Conservation (phyloP, 805 yeast genomes). For the Maudiozyma saulgeensis region DNA sequence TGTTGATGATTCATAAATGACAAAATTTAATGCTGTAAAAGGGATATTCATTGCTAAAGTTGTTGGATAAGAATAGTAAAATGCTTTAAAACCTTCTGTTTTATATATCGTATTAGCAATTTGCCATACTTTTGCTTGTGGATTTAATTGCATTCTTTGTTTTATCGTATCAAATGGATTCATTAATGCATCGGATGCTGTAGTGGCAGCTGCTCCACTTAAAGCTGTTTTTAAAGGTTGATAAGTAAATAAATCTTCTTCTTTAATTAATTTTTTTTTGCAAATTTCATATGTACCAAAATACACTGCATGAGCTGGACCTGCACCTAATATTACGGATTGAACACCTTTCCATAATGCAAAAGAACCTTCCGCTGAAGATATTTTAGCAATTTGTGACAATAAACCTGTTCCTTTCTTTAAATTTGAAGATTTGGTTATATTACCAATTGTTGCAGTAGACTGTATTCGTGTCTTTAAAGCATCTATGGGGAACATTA, state of each 20-base stretch:
- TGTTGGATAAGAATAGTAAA: slow-evolving; percentile 90
- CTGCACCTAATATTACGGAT: slow-evolving; percentile 90
- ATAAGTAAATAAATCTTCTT: slow-evolving; percentile 30
- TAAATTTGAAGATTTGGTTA: too few species aligned
- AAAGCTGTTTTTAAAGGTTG: slow-evolving; percentile 78
- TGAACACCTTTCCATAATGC: slow-evolving; percentile 93
- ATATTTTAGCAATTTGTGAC: slow-evolving; percentile 62
- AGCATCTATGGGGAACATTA: slow-evolving; percentile 95
- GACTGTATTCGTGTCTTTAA: slow-evolving; percentile 90
- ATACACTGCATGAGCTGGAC: slow-evolving; percentile 97
- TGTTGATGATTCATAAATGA: slow-evolving; percentile 82
- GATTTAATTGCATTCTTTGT: slow-evolving; percentile 78
- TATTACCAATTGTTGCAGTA: slow-evolving; percentile 20
- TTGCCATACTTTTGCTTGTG: slow-evolving; percentile 16
- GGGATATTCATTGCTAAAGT: slow-evolving; percentile 90
- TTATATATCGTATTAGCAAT: slow-evolving; percentile 38
- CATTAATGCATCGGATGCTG: slow-evolving; percentile 89
- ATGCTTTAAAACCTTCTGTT: slow-evolving; percentile 65
- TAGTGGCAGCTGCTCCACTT: slow-evolving; percentile 90
- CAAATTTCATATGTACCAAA: slow-evolving; percentile 85
- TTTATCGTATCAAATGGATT: slow-evolving; percentile 95
- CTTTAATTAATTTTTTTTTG: slow-evolving; percentile 30
- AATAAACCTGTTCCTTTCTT: slow-evolving; percentile 32
- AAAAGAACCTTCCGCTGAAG: slow-evolving; percentile 78
- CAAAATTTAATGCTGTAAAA: slow-evolving; percentile 89